Evolutionary conservation across 306 rosid species (phyloP).

Genomic region (Urtica urens): DNA sequence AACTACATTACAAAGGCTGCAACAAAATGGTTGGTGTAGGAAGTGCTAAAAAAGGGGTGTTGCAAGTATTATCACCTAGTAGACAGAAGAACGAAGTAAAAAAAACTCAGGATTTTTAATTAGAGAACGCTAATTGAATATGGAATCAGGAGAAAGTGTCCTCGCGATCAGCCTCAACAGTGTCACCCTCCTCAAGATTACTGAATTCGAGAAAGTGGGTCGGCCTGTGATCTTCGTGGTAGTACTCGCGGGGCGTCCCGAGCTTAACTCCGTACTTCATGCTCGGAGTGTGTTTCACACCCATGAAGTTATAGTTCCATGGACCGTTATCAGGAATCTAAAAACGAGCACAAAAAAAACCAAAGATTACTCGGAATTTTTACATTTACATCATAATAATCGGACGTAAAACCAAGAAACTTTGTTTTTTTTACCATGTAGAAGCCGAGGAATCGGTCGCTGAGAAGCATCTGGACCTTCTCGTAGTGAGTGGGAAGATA

Average conservation of each 20-base stretch:
- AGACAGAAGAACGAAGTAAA: too few relatives aligned
- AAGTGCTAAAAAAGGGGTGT: background rate
- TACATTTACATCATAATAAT: too few relatives aligned
- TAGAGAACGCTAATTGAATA: too few relatives aligned
- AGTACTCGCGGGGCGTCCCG: conserved; percentile 81
- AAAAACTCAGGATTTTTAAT: too few relatives aligned
- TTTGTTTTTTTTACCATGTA: conserved; percentile 57
- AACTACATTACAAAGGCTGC: conserved; percentile 3
- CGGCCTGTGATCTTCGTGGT: conserved; percentile 92
- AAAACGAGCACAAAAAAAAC: conserved; percentile 1
- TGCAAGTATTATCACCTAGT: background rate
- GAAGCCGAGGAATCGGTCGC: conserved; percentile 96
- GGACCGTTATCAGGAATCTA: conserved; percentile 94
- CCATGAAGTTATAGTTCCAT: conserved; percentile 99
- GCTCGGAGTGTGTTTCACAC: conserved; percentile 82
- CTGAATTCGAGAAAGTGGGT: conserved; percentile 94
- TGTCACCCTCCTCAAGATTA: conserved; percentile 87
- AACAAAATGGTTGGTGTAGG: conserved; percentile 1
- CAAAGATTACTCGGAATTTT: too few relatives aligned
- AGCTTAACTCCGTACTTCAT: conserved; percentile 92
- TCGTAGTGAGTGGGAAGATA: conserved; percentile 97
- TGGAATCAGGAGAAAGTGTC: conserved; percentile 50
- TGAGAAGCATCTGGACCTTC: conserved; percentile 99
- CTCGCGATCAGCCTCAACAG: conserved; percentile 76
- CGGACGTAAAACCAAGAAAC: background rate